Percentiles rank a stretch among this genome's conserved stretches.
Evolutionary conservation across 371 early-diverging fungal species (phyloP).

Genomic region (Mucor racemosus): DNA sequence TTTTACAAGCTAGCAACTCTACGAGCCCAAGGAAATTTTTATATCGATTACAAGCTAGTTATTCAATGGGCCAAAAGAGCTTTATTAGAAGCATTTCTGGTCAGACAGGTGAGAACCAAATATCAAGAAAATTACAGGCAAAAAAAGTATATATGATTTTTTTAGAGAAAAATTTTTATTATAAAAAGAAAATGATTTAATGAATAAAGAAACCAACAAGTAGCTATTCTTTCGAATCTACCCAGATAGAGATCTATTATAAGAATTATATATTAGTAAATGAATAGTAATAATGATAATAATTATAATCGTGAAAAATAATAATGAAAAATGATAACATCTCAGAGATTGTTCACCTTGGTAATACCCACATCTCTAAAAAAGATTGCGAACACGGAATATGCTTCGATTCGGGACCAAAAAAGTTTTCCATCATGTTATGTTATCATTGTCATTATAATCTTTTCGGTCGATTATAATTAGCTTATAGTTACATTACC

Average conservation of each 20-base stretch:
- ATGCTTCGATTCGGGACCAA: conserved; percentile 31
- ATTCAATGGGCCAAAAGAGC: no score
- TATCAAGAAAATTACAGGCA: no score
- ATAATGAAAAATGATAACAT: background rate
- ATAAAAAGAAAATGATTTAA: background rate
- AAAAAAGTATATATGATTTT: background rate
- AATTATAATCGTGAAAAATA: conserved; percentile 1
- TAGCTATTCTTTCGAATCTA: background rate
- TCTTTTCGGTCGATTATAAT: background rate
- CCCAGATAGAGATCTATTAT: background rate
- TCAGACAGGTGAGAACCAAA: background rate
- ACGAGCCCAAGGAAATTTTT: no score
- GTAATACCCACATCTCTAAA: conserved; percentile 32
- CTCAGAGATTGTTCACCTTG: conserved; percentile 35
- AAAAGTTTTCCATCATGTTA: conserved; percentile 32
- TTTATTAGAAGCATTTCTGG: no score
- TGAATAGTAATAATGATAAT: background rate
- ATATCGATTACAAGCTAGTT: no score
- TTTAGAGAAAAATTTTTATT: background rate
- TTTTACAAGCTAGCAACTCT: background rate
- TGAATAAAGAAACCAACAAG: background rate
- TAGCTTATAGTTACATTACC: background rate
- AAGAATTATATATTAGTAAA: background rate
- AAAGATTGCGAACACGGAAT: conserved; percentile 29
- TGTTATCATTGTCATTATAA: conserved; percentile 7